Evolutionary conservation across 192 early-diverging fungal genomes (phyloP).

Genomic region (Linnemannia zychae): DNA sequence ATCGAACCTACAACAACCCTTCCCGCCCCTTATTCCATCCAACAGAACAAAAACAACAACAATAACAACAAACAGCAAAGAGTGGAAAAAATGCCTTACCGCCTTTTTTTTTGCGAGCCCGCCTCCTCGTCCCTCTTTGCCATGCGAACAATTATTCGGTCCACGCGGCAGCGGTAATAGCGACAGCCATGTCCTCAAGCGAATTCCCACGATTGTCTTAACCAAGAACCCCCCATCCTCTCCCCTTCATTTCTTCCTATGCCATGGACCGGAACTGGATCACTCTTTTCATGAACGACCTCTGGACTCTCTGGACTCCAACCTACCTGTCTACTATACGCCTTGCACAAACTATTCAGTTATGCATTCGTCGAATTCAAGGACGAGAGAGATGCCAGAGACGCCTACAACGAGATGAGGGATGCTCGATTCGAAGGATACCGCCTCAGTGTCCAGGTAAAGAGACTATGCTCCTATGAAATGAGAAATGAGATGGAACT

Average conservation of each 20-base stretch:
- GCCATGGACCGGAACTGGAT: neutral
- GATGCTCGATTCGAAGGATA: slow-evolving; percentile 80
- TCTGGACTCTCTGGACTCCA: slow-evolving; percentile 6
- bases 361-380: slow-evolving; percentile 97
- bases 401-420: slow-evolving; percentile 93
- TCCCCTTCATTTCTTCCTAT: neutral
- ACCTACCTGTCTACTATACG: neutral
- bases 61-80: neutral
- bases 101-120: neutral
- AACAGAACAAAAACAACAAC: neutral
- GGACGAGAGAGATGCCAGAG: slow-evolving; percentile 87
- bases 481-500: neutral
- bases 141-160: neutral
- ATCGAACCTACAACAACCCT: neutral
- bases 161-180: neutral
- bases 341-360: slow-evolving; percentile 53
- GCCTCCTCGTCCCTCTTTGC: neutral
- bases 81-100: neutral
- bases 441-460: slow-evolving; percentile 81
- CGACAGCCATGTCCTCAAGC: neutral
- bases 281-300: neutral
- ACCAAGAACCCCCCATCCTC: neutral
- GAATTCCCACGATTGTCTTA: slow-evolving; percentile 5
- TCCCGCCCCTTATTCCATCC: neutral
- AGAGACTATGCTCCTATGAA: neutral